Evolutionary conservation across 306 rosid genomes (phyloP).

Genomic region (Prunus armeniaca): DNA sequence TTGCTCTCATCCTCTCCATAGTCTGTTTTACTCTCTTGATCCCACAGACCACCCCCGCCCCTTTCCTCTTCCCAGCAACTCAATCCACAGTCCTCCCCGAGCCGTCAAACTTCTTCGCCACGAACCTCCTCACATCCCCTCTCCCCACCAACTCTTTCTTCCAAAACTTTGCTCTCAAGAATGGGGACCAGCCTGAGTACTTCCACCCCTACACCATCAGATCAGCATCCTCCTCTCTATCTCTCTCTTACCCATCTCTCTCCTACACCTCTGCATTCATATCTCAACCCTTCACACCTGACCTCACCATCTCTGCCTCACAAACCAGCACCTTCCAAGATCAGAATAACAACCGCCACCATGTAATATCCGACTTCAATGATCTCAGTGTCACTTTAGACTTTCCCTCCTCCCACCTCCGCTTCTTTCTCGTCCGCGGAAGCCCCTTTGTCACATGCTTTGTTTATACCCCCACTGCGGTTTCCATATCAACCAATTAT

Average conservation of each 20-base stretch:
- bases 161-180: constrained; percentile 61
- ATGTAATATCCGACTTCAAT: constrained; percentile 44
- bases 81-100: constrained; percentile 67
- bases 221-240: constrained; percentile 49
- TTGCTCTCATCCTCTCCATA: too few relatives aligned
- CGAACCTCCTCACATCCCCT: constrained; percentile 45
- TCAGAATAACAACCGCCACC: constrained; percentile 14
- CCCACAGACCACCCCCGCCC: background rate
- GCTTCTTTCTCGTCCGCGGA: constrained; percentile 65
- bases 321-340: background rate
- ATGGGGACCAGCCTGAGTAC: constrained; percentile 64
- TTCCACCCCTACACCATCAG: constrained; percentile 68
- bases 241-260: constrained; percentile 55
- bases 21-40: too few relatives aligned
- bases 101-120: constrained; percentile 56
- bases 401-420: too few relatives aligned
- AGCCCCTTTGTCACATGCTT: constrained; percentile 60
- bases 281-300: constrained; percentile 49
- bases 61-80: constrained; percentile 47
- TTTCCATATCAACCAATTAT: constrained; percentile 60
- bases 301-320: constrained; percentile 52
- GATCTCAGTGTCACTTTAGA: constrained; percentile 41
- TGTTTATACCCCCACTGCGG: constrained; percentile 33
- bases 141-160: constrained; percentile 82
- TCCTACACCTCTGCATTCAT: constrained; percentile 24